Base-by-base conservation (phyloP, 345 rosid species). In the Arabis alpina region DNA sequence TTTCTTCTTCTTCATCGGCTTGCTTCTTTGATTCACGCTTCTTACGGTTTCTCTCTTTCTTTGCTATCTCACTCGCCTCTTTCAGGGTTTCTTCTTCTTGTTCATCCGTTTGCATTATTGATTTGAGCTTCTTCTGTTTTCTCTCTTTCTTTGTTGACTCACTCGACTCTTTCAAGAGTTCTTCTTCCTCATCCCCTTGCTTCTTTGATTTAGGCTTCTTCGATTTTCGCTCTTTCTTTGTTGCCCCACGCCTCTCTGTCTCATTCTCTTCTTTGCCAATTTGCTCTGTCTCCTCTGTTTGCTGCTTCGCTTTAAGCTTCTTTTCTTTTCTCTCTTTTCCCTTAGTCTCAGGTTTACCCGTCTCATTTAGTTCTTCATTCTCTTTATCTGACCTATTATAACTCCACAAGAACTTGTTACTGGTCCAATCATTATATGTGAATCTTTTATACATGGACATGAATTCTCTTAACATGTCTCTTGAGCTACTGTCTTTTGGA, bases 371-470 rank as follows among this genome's bases (percentile, higher is more conserved):
- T 55, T 69, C 71, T 40, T 70, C 66, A 37, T n/a, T 69, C 4
- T 34, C 67, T 64, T 45, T 34, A 34, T 43, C 72, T 43, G 50
- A 37, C 71, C 64, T 70, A 54, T 73, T 79, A 80, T 76, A 66
- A 59, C 42, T 80, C 77, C 78, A 74, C 16, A 73, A 78, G 28
- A 58, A 58, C 67, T 61, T 40, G 54, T 70, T 71, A 62, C 80
- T 70, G 48, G 82, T 71, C 47, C 81, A 86, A 40, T 84, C 66
- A 28, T 25, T 43, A 76, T 64, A 85, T 42, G 81, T 74, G 45
- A 90, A 84, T 78, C 80, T 86, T 81, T 98, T 83, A 67, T 83
- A 88, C 24, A 70, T 71, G 27, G 85, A 78, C 81, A 91, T 53
- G 77, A 88, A 91, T 49, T 69, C 88, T 57, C 66, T 79, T 57